Base-by-base conservation (phyloP, 2,329 filamentous ascomycete species). In the Tolypocladium ovalisporum region DNA sequence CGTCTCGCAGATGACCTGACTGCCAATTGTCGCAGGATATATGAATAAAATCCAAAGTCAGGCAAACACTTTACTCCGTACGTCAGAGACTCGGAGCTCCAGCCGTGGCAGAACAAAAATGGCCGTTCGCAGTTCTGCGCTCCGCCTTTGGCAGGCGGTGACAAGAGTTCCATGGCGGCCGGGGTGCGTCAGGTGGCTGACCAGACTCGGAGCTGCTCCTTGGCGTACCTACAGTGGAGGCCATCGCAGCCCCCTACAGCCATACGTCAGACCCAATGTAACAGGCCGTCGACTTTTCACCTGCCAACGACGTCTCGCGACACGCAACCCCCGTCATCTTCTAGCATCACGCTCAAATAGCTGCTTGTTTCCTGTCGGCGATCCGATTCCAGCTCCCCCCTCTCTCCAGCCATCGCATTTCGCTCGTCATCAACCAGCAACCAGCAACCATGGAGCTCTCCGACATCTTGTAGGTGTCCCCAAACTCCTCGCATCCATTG, bases 361-460 rank as follows among this genome's bases (percentile, higher is more conserved):
- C 52, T 61, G 54, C 58, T 52, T 60, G 40, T 12, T n/a, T 32
- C 19, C 52, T 32, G 22, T 37, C 32, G 32, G 29, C 19, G 9
- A 22, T 7, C 47, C 10, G 19, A 6, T n/a, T 17, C 17, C 5
- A 27, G 29, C 47, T 9, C 37, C 22, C 29, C 3, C 52, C 27
- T 19, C 36, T n/a, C n/a, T 42, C 27, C 10, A 29, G 37, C 37
- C 54, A n/a, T 36, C 34, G 52, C 52, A 39, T 19, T 4, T 6
- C 19, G 15, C 22, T 36, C 17, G n/a, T 5, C 44, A 24, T n/a
- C n/a, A 42, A n/a, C 1, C 37, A 34, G 32, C 42, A 47, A n/a
- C 1, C 55, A 54, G 36, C 39, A 69, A 79, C 70, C 64, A 96
- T 96, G 90, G 91, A 96, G 75, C 89, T 91, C 79, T 93, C 90